These are phyloP conservation scores for Metarhizium album DNA, from an alignment of 2,329 filamentous ascomycete genomes.

Conservation along the genomic window DNA sequence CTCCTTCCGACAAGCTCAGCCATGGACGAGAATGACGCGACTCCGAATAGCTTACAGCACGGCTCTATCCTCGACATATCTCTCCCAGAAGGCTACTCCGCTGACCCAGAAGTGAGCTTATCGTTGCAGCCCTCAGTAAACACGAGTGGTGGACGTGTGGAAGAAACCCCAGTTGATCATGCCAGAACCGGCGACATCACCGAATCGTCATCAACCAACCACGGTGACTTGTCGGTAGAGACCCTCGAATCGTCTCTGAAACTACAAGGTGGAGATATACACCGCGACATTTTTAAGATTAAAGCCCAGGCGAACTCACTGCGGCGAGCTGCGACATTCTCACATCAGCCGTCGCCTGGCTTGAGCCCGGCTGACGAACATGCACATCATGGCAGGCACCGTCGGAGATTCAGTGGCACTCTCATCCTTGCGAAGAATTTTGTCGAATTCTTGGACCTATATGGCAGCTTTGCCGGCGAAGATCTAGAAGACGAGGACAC, in stretches of 20 bases:
- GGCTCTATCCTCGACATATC: constrained; percentile 27
- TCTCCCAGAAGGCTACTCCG: constrained; percentile 29
- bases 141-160: background rate
- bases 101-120: constrained; percentile 26
- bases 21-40: constrained; percentile 19
- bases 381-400: constrained; percentile 28
- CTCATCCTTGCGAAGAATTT: constrained; percentile 57
- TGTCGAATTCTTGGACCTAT: constrained; percentile 64
- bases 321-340: constrained; percentile 57
- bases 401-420: constrained; percentile 19
- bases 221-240: constrained; percentile 25
- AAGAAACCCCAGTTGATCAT: background rate
- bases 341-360: constrained; percentile 33
- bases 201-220: constrained; percentile 10
- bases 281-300: constrained; percentile 67
- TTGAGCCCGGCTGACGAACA: constrained; percentile 21
- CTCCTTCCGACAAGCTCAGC: background rate
- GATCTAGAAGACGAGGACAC: constrained; percentile 41
- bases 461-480: constrained; percentile 68
- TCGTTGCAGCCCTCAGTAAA: constrained; percentile 11
- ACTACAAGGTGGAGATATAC: constrained; percentile 67
- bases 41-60: constrained; percentile 19
- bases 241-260: constrained; percentile 50
- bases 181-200: constrained; percentile 6
- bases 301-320: constrained; percentile 42